These are phyloP conservation scores for Xylaria digitata DNA, from an alignment of 2,329 filamentous ascomycete species.

Conservation along the genomic window DNA sequence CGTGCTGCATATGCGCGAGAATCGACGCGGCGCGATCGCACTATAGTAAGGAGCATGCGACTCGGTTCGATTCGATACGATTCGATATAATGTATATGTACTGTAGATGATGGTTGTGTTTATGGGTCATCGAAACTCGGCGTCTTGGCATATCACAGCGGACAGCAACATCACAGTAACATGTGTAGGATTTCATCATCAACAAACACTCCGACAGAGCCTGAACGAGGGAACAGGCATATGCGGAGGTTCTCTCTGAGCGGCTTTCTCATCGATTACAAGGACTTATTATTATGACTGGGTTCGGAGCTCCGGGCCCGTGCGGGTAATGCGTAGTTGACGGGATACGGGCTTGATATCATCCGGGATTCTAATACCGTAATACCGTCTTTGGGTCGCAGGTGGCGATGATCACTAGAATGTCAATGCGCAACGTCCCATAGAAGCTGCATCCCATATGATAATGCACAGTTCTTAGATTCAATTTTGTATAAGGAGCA, in stretches of 20 bases:
- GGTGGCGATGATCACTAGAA: conserved; percentile 15
- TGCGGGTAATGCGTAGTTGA: conserved; percentile 8
- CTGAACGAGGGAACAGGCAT: conserved; percentile 6
- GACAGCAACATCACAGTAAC: conserved; percentile 7
- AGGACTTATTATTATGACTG: conserved; percentile 5
- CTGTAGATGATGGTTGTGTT: conserved; percentile 14
- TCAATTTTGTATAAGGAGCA: conserved; percentile 7
- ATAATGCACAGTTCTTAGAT: conserved; percentile 13
- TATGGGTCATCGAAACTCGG: conserved; percentile 8
- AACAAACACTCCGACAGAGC: neutral
- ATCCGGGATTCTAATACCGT: conserved; percentile 6
- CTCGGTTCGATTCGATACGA: conserved; percentile 11
- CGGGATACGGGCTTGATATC: conserved; percentile 8
- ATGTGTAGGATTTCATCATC: conserved; percentile 3
- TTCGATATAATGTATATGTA: conserved; percentile 29
- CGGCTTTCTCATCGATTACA: conserved; percentile 6
- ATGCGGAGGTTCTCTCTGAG: neutral
- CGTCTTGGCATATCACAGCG: conserved; percentile 17
- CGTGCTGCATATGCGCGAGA: conserved; percentile 84
- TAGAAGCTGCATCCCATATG: conserved; percentile 5
- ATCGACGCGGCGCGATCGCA: conserved; percentile 84
- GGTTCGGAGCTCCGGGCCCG: conserved; percentile 17
- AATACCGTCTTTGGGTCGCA: conserved; percentile 19
- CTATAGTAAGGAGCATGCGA: conserved; percentile 57
- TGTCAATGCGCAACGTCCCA: neutral